These are phyloP conservation scores for Artomyces pyxidatus DNA, from an alignment of 768 basidiomycete genomes.

Conservation along the genomic window DNA sequence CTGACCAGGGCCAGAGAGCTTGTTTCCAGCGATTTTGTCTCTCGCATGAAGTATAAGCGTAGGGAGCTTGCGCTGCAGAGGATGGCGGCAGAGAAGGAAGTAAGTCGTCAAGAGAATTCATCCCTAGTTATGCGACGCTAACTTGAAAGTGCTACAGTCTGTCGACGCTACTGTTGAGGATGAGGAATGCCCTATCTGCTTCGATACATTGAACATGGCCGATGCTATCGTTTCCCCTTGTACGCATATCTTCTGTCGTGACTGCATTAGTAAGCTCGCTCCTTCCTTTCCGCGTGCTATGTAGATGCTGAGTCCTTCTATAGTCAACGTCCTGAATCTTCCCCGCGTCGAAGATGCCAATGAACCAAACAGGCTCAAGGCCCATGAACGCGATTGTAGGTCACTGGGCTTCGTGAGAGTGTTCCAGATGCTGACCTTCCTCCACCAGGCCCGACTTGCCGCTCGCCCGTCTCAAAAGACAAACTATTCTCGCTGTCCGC, in stretches of 20 bases:
- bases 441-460: slow-evolving; percentile 51
- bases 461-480: slow-evolving; percentile 36
- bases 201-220: slow-evolving; percentile 36
- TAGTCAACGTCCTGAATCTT: slow-evolving; percentile 37
- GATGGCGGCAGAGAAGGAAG: slow-evolving; percentile 47
- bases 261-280: slow-evolving; percentile 40
- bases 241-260: slow-evolving; percentile 52
- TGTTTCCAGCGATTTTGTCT: slow-evolving; percentile 41
- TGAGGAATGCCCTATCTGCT: slow-evolving; percentile 61
- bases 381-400: slow-evolving; percentile 45
- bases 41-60: slow-evolving; percentile 38
- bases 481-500: slow-evolving; percentile 47
- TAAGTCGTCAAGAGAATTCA: slow-evolving; percentile 12
- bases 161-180: slow-evolving; percentile 37
- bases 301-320: slow-evolving; percentile 1
- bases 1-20: slow-evolving; percentile 35
- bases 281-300: neutral
- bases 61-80: slow-evolving; percentile 33
- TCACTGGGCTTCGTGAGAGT: slow-evolving; percentile 1
- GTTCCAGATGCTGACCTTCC: neutral
- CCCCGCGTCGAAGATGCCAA: slow-evolving; percentile 28
- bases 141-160: slow-evolving; percentile 27
- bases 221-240: slow-evolving; percentile 53
- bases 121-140: neutral
- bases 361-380: slow-evolving; percentile 30